A percentile compares a stretch with the other conserved stretches of the same genome.
Evolutionary conservation across 164 flowering plant genomes (phyloP).

Genomic region (Sedum album): DNA sequence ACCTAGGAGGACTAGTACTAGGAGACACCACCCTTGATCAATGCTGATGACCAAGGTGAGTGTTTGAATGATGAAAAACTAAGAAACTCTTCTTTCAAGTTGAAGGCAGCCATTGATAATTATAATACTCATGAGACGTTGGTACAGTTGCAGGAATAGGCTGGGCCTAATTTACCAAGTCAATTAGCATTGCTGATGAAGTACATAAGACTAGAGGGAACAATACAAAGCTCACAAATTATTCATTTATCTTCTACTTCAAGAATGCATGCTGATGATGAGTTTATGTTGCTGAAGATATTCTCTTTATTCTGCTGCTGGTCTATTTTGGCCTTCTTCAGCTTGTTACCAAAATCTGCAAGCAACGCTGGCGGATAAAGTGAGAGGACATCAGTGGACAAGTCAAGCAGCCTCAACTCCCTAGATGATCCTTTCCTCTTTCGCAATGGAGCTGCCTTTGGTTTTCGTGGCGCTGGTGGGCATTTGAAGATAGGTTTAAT

Average conservation of each 20-base stretch:
- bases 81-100: too few species aligned
- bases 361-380: not conserved
- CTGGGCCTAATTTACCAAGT: too few species aligned
- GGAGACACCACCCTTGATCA: too few species aligned
- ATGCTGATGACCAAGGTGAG: too few species aligned
- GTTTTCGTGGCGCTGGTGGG: constrained; percentile 4
- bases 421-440: not conserved
- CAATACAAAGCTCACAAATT: not conserved
- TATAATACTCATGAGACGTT: too few species aligned
- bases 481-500: not conserved
- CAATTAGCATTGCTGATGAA: too few species aligned
- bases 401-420: not conserved
- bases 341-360: not conserved
- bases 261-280: not conserved
- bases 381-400: not conserved
- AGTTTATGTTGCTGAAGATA: not conserved
- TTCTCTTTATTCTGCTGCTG: not conserved
- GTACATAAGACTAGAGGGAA: not conserved
- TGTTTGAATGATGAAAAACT: too few species aligned
- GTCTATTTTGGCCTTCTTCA: not conserved
- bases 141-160: too few species aligned
- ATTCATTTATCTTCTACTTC: not conserved
- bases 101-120: too few species aligned
- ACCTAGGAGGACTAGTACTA: too few species aligned
- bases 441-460: not conserved